Evolutionary conservation across 1,284 basidiomycete genomes (phyloP), one percentile per base, ranked within the genome.

Genomic region (Ustilago vetiveriae): DNA sequence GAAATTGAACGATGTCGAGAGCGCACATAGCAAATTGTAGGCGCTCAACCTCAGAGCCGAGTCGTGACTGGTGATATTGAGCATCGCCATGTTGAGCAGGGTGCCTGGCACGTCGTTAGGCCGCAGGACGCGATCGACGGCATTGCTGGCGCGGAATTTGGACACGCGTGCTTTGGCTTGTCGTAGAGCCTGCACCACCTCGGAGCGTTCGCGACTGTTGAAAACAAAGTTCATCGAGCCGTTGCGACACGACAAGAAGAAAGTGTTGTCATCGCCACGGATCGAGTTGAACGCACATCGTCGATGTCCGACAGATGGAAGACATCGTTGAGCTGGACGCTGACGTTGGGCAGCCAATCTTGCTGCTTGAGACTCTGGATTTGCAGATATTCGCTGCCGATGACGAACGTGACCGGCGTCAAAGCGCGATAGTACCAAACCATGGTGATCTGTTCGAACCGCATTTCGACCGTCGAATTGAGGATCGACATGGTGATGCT

Each of bases 81-180:
- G 72, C 76, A 79, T 73, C 14, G 77, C 77, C 74, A 79, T 79
- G 58, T 79, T 79, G 50, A 79, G 72, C 58, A 79, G 51, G 22
- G 76, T 78, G 29, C 77, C 77, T 9, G 77, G 77, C 17, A 79
- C 77, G 29, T 78, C 77, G 41, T 70, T 74, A 10, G 77, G 77
- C 29, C 75, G 64, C 30, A 78, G 37, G 13, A 67, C 69, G 4
- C 77, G 70, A 19, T 79, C 75, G 16, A 66, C 51, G 4, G 71
- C 39, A 21, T 62, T 71, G 47, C 58, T 72, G 48, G 64, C 67
- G 4, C 72, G 52, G 68, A 70, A 74, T 42, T 71, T 66, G 35
- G 72, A 71, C 6, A 76, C 70, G 2, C 74, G 48, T 7, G 77
- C 77, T 35, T 76, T 76, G n/a, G 77, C 77, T 41, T 79, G 76